Conservation (phyloP, 2,329 filamentous ascomycete genomes). For the Chaetomium olivaceum region DNA sequence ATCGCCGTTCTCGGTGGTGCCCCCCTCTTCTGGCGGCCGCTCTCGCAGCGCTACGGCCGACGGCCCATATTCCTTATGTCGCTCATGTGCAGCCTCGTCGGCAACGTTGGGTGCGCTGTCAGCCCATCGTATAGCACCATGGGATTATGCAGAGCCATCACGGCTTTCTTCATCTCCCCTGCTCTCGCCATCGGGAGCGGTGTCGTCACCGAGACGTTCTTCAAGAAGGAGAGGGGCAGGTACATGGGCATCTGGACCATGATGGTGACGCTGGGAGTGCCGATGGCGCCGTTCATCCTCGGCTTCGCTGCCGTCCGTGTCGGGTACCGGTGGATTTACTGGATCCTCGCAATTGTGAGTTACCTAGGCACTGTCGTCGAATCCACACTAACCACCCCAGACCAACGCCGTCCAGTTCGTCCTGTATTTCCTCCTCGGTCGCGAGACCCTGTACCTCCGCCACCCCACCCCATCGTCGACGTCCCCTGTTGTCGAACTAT, state of each 20-base stretch:
- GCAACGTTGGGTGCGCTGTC: slow-evolving; percentile 56
- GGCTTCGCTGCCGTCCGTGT: slow-evolving; percentile 52
- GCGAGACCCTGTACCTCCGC: slow-evolving; percentile 56
- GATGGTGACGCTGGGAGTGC: slow-evolving; percentile 36
- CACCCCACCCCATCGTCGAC: slow-evolving; percentile 38
- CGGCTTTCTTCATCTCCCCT: slow-evolving; percentile 57
- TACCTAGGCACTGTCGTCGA: not conserved
- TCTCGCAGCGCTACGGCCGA: slow-evolving; percentile 55
- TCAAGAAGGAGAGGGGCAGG: slow-evolving; percentile 53
- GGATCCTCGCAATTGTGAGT: slow-evolving; percentile 55
- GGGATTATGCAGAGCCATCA: slow-evolving; percentile 53
- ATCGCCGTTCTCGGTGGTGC: slow-evolving; percentile 55
- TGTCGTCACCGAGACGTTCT: slow-evolving; percentile 59
- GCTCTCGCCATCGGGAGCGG: slow-evolving; percentile 54
- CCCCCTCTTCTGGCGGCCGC: slow-evolving; percentile 58
- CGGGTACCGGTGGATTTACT: slow-evolving; percentile 61
- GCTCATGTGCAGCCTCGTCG: slow-evolving; percentile 47
- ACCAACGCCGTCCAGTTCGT: slow-evolving; percentile 58
- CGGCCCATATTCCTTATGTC: slow-evolving; percentile 56
- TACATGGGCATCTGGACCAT: slow-evolving; percentile 61
- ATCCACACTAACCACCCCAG: slow-evolving; percentile 34
- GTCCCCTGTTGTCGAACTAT: slow-evolving; percentile 39
- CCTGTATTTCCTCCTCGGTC: slow-evolving; percentile 55
- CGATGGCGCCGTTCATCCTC: slow-evolving; percentile 40
- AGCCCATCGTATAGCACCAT: slow-evolving; percentile 51